phyloP scores from a whole-genome alignment of 495 filamentous ascomycete species.

The Penicillium cosmopolitanum region DNA sequence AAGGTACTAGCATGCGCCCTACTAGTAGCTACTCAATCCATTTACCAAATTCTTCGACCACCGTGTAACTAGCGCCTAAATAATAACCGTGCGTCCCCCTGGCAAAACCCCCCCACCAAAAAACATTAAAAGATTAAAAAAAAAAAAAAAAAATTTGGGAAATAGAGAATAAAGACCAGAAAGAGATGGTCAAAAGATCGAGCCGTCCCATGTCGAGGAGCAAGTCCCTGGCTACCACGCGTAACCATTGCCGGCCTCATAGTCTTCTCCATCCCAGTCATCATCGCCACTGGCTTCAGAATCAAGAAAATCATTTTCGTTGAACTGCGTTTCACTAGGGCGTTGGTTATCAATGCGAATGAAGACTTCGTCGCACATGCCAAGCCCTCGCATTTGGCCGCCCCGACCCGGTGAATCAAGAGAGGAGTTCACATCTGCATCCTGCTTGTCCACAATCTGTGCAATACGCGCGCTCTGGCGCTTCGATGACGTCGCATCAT shows the following conservation, averaged over 20 bases:
- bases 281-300: conserved; percentile 70
- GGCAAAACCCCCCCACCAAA: too few relatives aligned
- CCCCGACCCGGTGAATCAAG: neutral
- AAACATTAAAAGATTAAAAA: too few relatives aligned
- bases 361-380: conserved; percentile 79
- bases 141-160: too few relatives aligned
- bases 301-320: conserved; percentile 81
- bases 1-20: neutral
- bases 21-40: too few relatives aligned
- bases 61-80: too few relatives aligned
- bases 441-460: conserved; percentile 28
- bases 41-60: too few relatives aligned
- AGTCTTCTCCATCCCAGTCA: conserved; percentile 68
- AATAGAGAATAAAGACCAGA: neutral
- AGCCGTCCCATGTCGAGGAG: neutral
- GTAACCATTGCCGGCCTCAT: conserved; percentile 29
- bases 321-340: conserved; percentile 70
- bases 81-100: too few relatives aligned
- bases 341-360: conserved; percentile 83
- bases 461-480: conserved; percentile 48
- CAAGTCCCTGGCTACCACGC: conserved; percentile 28
- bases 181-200: neutral
- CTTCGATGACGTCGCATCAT: conserved; percentile 32
- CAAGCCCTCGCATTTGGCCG: conserved; percentile 57
- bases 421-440: conserved; percentile 14